These are phyloP conservation scores for Gnomoniopsis sp. DNA, from an alignment of 2,329 filamentous ascomycete species.

Conservation along the genomic window DNA sequence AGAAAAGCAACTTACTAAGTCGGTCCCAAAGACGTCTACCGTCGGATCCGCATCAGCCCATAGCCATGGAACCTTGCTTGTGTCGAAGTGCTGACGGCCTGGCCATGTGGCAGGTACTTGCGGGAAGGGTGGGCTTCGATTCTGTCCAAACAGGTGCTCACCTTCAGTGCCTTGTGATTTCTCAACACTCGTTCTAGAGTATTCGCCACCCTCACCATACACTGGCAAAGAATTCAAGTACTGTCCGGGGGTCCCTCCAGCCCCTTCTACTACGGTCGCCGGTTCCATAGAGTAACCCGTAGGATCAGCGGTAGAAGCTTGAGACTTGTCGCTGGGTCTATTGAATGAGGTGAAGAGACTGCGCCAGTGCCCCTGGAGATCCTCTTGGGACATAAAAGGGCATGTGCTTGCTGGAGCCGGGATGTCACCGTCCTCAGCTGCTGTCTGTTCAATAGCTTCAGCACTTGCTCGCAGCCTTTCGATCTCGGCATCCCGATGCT, in stretches of 20 bases:
- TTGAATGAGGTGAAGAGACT: slow-evolving; percentile 23
- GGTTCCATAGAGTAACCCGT: not conserved
- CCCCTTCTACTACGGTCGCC: not conserved
- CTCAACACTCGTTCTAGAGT: not conserved
- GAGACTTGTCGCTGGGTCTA: not conserved
- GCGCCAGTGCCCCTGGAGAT: slow-evolving; percentile 31
- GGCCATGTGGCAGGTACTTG: not conserved
- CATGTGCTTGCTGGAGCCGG: slow-evolving; percentile 28
- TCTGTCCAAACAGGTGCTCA: not conserved
- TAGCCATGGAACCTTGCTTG: not conserved
- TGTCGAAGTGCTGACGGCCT: not conserved
- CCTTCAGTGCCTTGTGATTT: not conserved
- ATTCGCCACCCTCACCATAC: not conserved
- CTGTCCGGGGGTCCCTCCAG: not conserved
- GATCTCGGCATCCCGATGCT: slow-evolving; percentile 35
- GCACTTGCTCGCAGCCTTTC: slow-evolving; percentile 28
- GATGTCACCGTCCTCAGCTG: slow-evolving; percentile 26
- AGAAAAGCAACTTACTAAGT: not conserved
- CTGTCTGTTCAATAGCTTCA: slow-evolving; percentile 24
- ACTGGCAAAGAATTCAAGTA: not conserved
- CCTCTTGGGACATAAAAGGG: slow-evolving; percentile 24
- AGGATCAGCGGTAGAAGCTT: not conserved
- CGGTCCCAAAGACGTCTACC: not conserved
- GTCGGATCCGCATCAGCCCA: not conserved
- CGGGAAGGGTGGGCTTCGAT: not conserved